Evolutionary conservation across 495 filamentous ascomycete species (phyloP), one percentile per base, ranked within the genome.

Genomic region (Hyphodiscus hymeniophilus): DNA sequence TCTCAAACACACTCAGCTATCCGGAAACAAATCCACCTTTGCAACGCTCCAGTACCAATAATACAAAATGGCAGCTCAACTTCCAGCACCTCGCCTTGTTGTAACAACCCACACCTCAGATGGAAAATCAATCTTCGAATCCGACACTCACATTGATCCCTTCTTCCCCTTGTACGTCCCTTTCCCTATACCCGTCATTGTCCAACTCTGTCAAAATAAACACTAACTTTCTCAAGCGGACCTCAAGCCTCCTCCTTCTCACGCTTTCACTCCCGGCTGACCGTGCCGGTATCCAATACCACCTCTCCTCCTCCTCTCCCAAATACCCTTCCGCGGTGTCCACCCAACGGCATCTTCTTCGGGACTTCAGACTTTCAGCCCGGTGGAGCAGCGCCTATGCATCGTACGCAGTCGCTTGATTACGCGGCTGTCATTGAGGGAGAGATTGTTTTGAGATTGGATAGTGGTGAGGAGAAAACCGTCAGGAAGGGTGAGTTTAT

Each of bases 371-470:
- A 64, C 48, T 44, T 59, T 15, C 47, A 62, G 2, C 52, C 52
- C 7, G 42, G 34, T 17, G 46, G 43, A 7, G 51, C 33, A 42
- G 54, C 43, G 2, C 65, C 60, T 0, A 62, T 68, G 62, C 65
- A 68, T 33, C 60, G 64, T 11, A 66, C 65, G 1, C 12, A 55
- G 40, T 66, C 51, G 35, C 18, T 62, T 10, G 64, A 68, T 54
- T 68, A 68, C 38, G 50, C 49, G n/a, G 46, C 56, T 24, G 58
- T 68, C 16, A 26, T 68, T 33, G 51, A 39, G 2, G 65, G 65
- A 21, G 64, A 63, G 44, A 63, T 68, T 26, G 59, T 62, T 6
- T 39, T 65, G n/a, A 45, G 23, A 30, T 52, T 65, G 15, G 65
- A 66, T 51, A 39, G 54, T 22, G 62, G 64, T 10, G 62, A 65